Base-by-base conservation (phyloP, 768 basidiomycete genomes). In the Tylopilus rubrobrunneus region DNA sequence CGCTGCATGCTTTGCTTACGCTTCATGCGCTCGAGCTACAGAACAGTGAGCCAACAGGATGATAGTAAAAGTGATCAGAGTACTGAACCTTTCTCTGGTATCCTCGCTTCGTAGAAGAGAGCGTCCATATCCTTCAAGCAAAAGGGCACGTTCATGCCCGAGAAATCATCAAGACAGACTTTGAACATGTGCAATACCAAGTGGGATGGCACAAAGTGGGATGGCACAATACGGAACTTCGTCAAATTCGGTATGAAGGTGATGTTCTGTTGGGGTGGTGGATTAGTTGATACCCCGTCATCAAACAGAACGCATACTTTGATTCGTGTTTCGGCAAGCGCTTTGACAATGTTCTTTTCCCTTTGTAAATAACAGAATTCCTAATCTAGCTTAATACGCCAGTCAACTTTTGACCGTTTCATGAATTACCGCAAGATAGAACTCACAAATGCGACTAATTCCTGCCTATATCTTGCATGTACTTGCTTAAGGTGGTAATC, bases 101-200 rank as follows among this genome's bases (percentile, higher is more conserved):
- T 90, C 88, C 54, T 98, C 92, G 56, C 83, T 87, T 52, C 94
- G 78, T 33, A 98, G 74, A 34, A 99, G 70, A 69, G 92, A 99
- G 23, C 97, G 79, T 3, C 97, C 97, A 65, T 96, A 98, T 0
- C 88, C 89, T 69, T 99, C 97, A 50, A 99, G 73, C 11, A 98
- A 74, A 53, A 94, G 78, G 14, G 96, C 34, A 99, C 81, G 63
- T 98, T 99, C 19, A 85, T 84, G 2, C 89, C 91, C 2, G 87
- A 86, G 63, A 99, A 92, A 67, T 98, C 96, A 66, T 98, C 96
- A 62, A 98, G 74, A 70, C 92, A 96, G 48, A 96, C 93, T 81
- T 98, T 98, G 77, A 96, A 89, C 62, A 92, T 88, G 68, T 98
- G 95, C 45, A 99, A 74, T 62, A 98, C 92, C 52, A 96, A 77